Base-by-base conservation (phyloP, 805 yeast genomes). In the Candida nanaspora region DNA sequence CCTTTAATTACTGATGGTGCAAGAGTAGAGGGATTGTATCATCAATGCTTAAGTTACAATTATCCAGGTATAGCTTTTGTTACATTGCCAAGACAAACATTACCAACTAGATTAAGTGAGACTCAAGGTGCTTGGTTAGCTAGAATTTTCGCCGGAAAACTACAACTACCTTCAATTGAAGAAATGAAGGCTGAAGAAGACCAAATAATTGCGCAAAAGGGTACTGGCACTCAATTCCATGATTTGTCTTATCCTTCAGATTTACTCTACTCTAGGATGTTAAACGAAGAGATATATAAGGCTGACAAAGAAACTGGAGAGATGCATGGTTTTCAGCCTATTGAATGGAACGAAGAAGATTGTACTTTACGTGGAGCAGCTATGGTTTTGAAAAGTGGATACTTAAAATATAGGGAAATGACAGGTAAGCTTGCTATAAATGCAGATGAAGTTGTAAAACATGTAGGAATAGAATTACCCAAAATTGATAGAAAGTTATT, bases 1-100 rank as follows among this genome's bases (percentile, higher is more conserved):
- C 70, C 68, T 2, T 42, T 72, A 22, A 61, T 72, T 25, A 66
- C 78, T 1, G 57, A 63, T 39, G 81, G 82, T 1, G 54, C 51
- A 13, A 66, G 74, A 28, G 68, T 78, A 9, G 68, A 69, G 37
- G 72, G 76, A 18, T 50, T 80, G 10, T 83, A 78, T 67, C 70
- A 73, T 46, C 91, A 82, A 49, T 62, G 78, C 13, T 62, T 82
- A 36, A 73, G 74, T 48, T 63, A 67, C 22, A 60, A 66, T 15
- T 84, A 82, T 46, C 86, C 88, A 0, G 74, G 84, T 1, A 51
- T 86, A 26, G 78, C 79, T 0, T 68, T 83, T 27, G 69, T 82
- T 28, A 81, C 84, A 1, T 59, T 80, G 14, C 82, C 85, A 2
- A 66, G 77, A 31, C 72, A 75, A 46, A 77, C 78, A 4, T 61